Evolutionary conservation across 2,329 filamentous ascomycete species (phyloP).

Genomic region (Trichoderma sp.): DNA sequence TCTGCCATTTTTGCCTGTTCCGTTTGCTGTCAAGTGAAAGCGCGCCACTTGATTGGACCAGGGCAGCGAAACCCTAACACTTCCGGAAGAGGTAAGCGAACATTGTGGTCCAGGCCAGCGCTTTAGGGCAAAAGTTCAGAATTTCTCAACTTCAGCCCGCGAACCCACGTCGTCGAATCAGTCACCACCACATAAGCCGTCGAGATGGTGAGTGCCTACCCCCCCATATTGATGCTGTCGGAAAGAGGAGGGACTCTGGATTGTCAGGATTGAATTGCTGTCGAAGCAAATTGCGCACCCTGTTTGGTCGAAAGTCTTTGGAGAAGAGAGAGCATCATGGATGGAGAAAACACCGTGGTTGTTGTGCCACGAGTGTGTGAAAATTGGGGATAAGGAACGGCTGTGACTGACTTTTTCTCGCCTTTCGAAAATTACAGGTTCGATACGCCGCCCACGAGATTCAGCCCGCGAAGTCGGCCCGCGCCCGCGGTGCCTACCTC

Average conservation of each 20-base stretch:
- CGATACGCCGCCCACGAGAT: constrained; percentile 94
- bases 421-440: constrained; percentile 56
- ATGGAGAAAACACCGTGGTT: not conserved
- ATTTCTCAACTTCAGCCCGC: constrained; percentile 47
- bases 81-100: constrained; percentile 44
- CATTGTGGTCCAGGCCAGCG: constrained; percentile 36
- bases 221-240: constrained; percentile 18
- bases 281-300: not conserved
- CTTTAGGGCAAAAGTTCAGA: constrained; percentile 47
- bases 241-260: constrained; percentile 3
- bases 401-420: constrained; percentile 26
- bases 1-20: not conserved
- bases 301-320: not conserved
- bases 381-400: not conserved
- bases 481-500: constrained; percentile 97
- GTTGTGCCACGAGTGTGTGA: not conserved
- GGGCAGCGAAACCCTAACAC: constrained; percentile 43
- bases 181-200: constrained; percentile 51
- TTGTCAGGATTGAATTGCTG: not conserved
- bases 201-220: constrained; percentile 54
- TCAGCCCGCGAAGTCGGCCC: constrained; percentile 86
- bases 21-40: not conserved
- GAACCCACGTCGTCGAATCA: constrained; percentile 52
- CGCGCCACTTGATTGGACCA: constrained; percentile 24
- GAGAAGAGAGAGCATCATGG: not conserved